phyloP scores from a whole-genome alignment of 768 basidiomycete genomes.

The Boletus tylopilopsis region DNA sequence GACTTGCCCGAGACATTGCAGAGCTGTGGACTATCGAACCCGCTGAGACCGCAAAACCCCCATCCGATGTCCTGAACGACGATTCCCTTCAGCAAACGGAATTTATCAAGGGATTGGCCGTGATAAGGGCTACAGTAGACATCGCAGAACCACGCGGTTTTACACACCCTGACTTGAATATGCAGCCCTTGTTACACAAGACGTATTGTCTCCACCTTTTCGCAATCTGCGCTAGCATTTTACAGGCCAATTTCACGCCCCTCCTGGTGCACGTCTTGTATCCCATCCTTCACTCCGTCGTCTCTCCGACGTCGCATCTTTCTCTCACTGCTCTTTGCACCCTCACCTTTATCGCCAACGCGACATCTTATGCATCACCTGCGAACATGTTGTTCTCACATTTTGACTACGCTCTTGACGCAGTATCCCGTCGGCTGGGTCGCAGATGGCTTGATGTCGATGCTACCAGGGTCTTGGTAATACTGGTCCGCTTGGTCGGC shows the following conservation, averaged over 20 bases:
- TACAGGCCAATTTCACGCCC: slow-evolving; percentile 67
- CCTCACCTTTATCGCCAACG: slow-evolving; percentile 64
- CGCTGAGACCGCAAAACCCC: slow-evolving; percentile 22
- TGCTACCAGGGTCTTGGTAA: slow-evolving; percentile 82
- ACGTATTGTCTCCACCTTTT: slow-evolving; percentile 72
- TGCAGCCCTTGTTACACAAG: slow-evolving; percentile 67
- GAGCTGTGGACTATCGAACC: slow-evolving; percentile 65
- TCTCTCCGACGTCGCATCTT: slow-evolving; percentile 65
- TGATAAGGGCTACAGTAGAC: slow-evolving; percentile 56
- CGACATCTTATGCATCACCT: slow-evolving; percentile 84
- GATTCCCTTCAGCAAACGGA: slow-evolving; percentile 50
- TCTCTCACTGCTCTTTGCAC: slow-evolving; percentile 74
- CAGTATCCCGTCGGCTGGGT: slow-evolving; percentile 79
- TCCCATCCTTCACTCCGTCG: slow-evolving; percentile 80
- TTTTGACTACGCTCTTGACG: slow-evolving; percentile 94
- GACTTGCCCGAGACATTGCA: slow-evolving; percentile 58
- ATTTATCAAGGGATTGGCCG: slow-evolving; percentile 60
- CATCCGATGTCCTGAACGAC: slow-evolving; percentile 10
- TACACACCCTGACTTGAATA: slow-evolving; percentile 22
- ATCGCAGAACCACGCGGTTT: slow-evolving; percentile 37
- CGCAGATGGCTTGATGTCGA: slow-evolving; percentile 80
- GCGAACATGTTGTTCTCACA: slow-evolving; percentile 89
- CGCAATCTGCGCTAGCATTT: slow-evolving; percentile 63
- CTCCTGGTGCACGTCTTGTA: slow-evolving; percentile 80
- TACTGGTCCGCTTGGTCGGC: slow-evolving; percentile 86